A percentile compares a stretch with the other conserved stretches of the same genome.
Evolutionary conservation across 2,329 filamentous ascomycete species (phyloP).

Genomic region (Trichoderma sp.): DNA sequence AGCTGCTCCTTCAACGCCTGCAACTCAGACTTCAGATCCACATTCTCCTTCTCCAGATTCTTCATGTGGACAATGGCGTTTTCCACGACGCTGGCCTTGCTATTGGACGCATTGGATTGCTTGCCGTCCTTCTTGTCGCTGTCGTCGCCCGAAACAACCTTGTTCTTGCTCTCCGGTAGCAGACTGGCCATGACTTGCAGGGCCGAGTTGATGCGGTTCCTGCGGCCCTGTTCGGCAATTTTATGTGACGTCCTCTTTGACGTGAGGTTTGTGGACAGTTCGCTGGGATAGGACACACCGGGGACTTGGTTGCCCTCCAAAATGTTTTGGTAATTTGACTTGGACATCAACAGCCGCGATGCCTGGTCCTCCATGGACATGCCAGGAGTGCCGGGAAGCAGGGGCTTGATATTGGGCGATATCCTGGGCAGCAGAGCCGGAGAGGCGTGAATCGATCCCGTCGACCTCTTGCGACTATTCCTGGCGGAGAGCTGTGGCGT

Average conservation of each 20-base stretch:
- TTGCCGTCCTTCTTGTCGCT: constrained; percentile 54
- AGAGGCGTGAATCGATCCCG: constrained; percentile 74
- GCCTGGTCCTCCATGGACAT: constrained; percentile 61
- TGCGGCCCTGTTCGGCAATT: constrained; percentile 91
- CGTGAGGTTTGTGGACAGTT: constrained; percentile 88
- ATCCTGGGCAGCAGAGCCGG: constrained; percentile 87
- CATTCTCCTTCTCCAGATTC: constrained; percentile 73
- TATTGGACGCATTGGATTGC: constrained; percentile 64
- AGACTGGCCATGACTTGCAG: constrained; percentile 87
- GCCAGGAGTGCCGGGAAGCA: constrained; percentile 66
- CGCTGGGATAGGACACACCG: constrained; percentile 86
- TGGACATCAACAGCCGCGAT: constrained; percentile 80
- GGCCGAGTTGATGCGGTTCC: constrained; percentile 93
- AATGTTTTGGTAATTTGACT: constrained; percentile 98
- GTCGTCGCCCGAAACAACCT: constrained; percentile 46
- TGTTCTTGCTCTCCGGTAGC: constrained; percentile 62
- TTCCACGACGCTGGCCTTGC: constrained; percentile 97
- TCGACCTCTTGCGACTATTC: constrained; percentile 70
- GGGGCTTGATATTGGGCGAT: constrained; percentile 89
- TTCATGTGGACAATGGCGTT: constrained; percentile 95
- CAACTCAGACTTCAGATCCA: constrained; percentile 66
- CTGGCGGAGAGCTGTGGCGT: constrained; percentile 61
- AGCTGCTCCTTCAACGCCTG: constrained; percentile 40
- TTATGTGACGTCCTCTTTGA: constrained; percentile 98
- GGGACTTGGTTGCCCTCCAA: constrained; percentile 89